Evolutionary conservation across 1,284 basidiomycete species (phyloP), one percentile per base, ranked within the genome.

Genomic region (Neolentinus lepideus): DNA sequence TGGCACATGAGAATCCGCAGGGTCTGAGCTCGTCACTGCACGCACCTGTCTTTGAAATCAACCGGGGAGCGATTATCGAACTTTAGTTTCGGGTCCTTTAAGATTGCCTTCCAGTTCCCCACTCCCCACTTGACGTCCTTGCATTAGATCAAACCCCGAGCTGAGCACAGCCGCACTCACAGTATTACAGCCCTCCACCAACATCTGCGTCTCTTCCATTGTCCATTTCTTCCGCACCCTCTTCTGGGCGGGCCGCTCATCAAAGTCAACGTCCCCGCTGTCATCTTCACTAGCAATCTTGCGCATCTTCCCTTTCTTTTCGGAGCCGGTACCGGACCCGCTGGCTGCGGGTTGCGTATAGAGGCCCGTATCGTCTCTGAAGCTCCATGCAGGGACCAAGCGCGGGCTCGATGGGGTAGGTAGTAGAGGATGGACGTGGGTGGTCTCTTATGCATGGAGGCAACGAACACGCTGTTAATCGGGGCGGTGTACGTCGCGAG

Each of bases 91-190:
- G 87, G 78, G 70, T 92, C 89, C 60, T 87, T 87, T 54, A 93
- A 78, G 62, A 94, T 94, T 46, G 88, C 84, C 67, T 94, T 93
- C 91, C 92, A 94, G 71, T 93, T 93, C 52, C 91, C 91, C 50
- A 94, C 90, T 48, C 92, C 91, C 51, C 61, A 61, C 63, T 63
- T 27, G 29, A 54, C 51, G 53, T 35, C 6, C 46, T 43, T 14
- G 29, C 51, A 36, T 48, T 50, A 58, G 43, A 38, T 55, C 27
- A 51, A 46, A 56, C 27, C 52, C 59, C 51, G 53, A 57, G 26
- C 47, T 25, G 52, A 31, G 27, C 45, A n/a, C n/a, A 29, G 31
- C 6, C 21, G 24, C 19, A 77, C 85, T 55, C 63, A 91, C 90
- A 61, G 76, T 81, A 67, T 91, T 90, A 66, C 90, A 92, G 8